Evolutionary conservation across 495 filamentous ascomycete species (phyloP), one percentile per base, ranked within the genome.

Genomic region (Mytilinidion resinicola): DNA sequence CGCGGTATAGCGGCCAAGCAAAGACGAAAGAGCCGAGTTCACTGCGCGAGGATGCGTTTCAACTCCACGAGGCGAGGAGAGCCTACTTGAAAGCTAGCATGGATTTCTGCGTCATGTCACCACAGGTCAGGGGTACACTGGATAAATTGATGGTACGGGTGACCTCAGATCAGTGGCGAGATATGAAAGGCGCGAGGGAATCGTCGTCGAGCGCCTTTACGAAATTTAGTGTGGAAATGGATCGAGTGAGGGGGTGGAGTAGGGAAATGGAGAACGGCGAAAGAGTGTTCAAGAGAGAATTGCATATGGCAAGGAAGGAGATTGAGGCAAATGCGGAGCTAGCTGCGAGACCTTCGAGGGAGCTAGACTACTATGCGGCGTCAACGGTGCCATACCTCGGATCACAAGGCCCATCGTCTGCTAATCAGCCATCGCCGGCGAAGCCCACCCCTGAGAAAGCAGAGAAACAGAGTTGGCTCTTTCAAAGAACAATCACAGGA

Each of bases 401-500:
- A 15, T 84, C 82, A 11, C 82, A 82, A 63, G 85, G 85, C 17
- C 78, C 87, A 6, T 80, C 87, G 43, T 78, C 83, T 8, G 70
- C 77, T 25, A 75, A 75, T 21, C 55, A 78, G 19, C 75, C 74
- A 12, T 70, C 76, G 41, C 67, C 73, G 4, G 74, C 77, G 3
- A 74, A 69, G 30, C 41, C 60, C 11, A 67, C 68, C 69, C 51
- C 69, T 70, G 70, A 70, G 52, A 68, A 60, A 42, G 56, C 67
- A 9, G 91, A 95, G 70, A 98, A 96, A 74, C 95, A 97, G 73
- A 90, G 93, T 7, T 98, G 93, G 93, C 70, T 98, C 21, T 90
- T 90, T 69, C 69, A 96, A 65, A 79, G 90, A 51, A 90, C 86
- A 0, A 68, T 91, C 10, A 85, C 87, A 10, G 91, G 91, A 15